Percentiles rank a stretch among this genome's conserved stretches.
Conservation (phyloP, 2,329 filamentous ascomycete genomes). For the Xylaria sp. region DNA sequence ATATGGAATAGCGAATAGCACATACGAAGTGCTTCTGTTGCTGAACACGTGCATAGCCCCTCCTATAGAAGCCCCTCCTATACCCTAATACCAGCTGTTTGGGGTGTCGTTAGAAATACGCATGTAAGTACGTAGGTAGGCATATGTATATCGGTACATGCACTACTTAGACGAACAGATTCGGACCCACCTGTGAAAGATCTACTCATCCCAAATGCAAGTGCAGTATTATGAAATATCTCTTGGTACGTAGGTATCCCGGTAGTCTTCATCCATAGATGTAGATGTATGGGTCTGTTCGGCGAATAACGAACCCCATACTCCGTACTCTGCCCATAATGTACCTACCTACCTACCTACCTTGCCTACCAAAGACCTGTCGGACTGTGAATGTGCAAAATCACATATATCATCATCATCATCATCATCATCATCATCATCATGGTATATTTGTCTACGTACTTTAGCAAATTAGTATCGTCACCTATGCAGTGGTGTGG, state of each 20-base stretch:
- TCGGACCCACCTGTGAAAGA: conserved; percentile 4
- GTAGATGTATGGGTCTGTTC: conserved; percentile 1
- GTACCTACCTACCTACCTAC: too few relatives aligned
- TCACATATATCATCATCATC: too few relatives aligned
- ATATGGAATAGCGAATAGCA: conserved; percentile 5
- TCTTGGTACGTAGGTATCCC: neutral
- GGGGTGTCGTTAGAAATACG: conserved; percentile 18
- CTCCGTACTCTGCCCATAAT: too few relatives aligned
- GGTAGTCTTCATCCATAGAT: neutral
- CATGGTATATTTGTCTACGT: conserved; percentile 3
- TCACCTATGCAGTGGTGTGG: conserved; percentile 21
- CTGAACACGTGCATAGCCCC: conserved; percentile 19
- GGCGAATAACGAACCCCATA: neutral
- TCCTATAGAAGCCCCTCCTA: conserved; percentile 1
- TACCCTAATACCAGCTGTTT: conserved; percentile 15
- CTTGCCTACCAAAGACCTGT: neutral
- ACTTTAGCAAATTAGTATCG: neutral
- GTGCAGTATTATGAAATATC: conserved; percentile 12
- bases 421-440: too few relatives aligned
- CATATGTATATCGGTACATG: neutral
- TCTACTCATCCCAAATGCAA: too few relatives aligned
- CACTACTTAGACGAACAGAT: neutral
- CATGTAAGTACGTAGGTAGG: neutral
- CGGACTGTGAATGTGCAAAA: conserved; percentile 6
- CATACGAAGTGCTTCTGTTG: conserved; percentile 4